Evolutionary conservation across 306 rosid genomes (phyloP).

Genomic region (Canavalia gladiata): DNA sequence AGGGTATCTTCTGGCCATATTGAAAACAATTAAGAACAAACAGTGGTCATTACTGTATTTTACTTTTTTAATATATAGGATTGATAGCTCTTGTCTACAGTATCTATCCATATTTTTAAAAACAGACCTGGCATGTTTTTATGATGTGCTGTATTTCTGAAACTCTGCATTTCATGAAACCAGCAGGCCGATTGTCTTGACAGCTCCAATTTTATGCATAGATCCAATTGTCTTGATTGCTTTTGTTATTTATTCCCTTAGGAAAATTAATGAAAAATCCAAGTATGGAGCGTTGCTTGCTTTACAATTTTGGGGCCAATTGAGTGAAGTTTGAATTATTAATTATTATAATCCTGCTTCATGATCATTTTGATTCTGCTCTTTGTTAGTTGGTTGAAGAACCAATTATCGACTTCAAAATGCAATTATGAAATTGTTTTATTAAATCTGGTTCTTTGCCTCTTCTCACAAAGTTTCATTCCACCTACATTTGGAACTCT

Average conservation of each 20-base stretch:
- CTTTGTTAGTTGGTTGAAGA: conserved; percentile 22
- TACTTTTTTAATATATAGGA: background rate
- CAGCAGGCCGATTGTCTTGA: background rate
- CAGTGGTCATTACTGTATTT: too few species aligned
- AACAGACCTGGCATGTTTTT: background rate
- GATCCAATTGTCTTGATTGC: background rate
- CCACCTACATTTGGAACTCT: background rate
- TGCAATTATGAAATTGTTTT: background rate
- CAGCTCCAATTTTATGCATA: conserved; percentile 23
- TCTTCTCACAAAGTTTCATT: background rate
- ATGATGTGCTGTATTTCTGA: conserved; percentile 14
- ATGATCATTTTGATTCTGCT: background rate
- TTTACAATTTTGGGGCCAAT: conserved; percentile 22
- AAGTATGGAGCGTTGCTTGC: background rate
- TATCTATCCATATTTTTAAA: background rate
- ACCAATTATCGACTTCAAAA: background rate
- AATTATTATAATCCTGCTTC: background rate
- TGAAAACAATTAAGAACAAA: background rate
- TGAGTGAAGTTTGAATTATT: conserved; percentile 5
- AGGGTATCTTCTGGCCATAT: conserved; percentile 36
- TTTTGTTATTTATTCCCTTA: conserved; percentile 6
- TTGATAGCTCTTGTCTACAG: background rate
- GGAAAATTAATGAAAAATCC: background rate
- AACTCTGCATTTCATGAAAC: conserved; percentile 1
- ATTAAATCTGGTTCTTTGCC: background rate